Percentiles rank a stretch among this genome's conserved stretches.
These are phyloP conservation scores for Coemansia sp. DNA, from an alignment of 192 early-diverging fungal species.

Conservation along the genomic window DNA sequence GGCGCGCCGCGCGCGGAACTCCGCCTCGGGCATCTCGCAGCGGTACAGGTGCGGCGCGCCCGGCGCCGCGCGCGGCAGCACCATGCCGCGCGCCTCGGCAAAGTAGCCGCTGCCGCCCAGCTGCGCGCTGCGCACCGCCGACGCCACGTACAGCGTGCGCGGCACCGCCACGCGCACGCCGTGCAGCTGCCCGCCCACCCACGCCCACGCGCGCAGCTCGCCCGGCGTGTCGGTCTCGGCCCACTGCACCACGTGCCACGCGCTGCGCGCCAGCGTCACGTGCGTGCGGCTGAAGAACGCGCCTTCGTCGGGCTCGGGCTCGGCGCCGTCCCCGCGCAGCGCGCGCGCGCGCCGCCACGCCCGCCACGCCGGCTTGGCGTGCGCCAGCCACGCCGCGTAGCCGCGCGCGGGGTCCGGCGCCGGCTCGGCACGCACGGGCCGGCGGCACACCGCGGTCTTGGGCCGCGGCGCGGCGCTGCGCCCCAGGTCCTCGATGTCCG, in stretches of 20 bases:
- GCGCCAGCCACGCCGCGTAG: slow-evolving; percentile 70
- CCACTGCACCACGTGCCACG: slow-evolving; percentile 88
- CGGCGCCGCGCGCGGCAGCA: slow-evolving; percentile 72
- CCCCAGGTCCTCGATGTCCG: slow-evolving; percentile 64
- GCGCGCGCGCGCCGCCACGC: slow-evolving; percentile 54
- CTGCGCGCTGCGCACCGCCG: slow-evolving; percentile 55
- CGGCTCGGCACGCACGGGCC: slow-evolving; percentile 22
- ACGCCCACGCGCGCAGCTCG: slow-evolving; percentile 83
- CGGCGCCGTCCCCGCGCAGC: slow-evolving; percentile 40
- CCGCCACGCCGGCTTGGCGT: slow-evolving; percentile 75
- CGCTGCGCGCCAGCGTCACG: slow-evolving; percentile 56
- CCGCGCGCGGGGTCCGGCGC: slow-evolving; percentile 65
- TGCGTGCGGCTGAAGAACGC: slow-evolving; percentile 69
- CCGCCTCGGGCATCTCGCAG: slow-evolving; percentile 74
- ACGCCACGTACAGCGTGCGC: slow-evolving; percentile 81
- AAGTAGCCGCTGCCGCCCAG: slow-evolving; percentile 40
- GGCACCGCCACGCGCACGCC: slow-evolving; percentile 72
- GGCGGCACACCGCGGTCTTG: slow-evolving; percentile 19
- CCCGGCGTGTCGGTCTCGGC: slow-evolving; percentile 78
- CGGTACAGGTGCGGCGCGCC: slow-evolving; percentile 69
- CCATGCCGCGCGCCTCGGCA: slow-evolving; percentile 47
- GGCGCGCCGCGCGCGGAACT: slow-evolving; percentile 67
- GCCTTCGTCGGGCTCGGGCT: slow-evolving; percentile 11
- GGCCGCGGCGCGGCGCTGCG: slow-evolving; percentile 10
- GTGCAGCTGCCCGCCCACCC: slow-evolving; percentile 67